These are phyloP conservation scores for Globisporangium heterothallicum DNA, from an alignment of 352 stramenopile genomes.

Conservation along the genomic window DNA sequence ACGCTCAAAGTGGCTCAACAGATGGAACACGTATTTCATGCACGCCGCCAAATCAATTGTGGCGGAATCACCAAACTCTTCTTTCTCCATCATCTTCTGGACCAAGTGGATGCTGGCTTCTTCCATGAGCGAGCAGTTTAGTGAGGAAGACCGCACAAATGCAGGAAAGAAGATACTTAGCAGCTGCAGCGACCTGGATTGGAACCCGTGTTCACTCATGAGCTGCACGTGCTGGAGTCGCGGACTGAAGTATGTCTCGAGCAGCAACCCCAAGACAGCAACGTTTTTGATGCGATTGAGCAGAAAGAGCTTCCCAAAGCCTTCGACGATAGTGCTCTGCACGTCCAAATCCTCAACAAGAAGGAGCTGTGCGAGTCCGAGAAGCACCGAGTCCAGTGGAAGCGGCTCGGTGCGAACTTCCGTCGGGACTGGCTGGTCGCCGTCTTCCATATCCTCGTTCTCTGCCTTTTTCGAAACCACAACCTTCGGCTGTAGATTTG, in stretches of 20 bases:
- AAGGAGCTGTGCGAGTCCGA: conserved; percentile 48
- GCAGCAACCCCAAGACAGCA: conserved; percentile 48
- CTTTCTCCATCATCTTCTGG: conserved; percentile 53
- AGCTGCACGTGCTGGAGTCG: conserved; percentile 50
- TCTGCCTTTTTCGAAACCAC: conserved; percentile 30
- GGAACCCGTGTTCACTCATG: conserved; percentile 46
- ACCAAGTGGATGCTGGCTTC: conserved; percentile 58
- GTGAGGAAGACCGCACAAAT: conserved; percentile 42
- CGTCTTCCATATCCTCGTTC: conserved; percentile 18
- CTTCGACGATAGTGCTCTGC: conserved; percentile 70
- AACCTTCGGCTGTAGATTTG: conserved; percentile 46
- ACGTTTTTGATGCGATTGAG: conserved; percentile 64
- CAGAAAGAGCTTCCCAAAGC: conserved; percentile 72
- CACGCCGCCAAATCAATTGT: conserved; percentile 42
- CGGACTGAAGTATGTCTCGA: conserved; percentile 74
- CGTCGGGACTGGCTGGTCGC: conserved; percentile 1
- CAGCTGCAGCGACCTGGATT: conserved; percentile 60
- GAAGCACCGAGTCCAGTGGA: conserved; percentile 53
- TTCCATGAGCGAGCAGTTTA: conserved; percentile 59
- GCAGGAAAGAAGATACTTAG: conserved; percentile 74
- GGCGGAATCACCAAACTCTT: conserved; percentile 32
- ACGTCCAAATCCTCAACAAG: conserved; percentile 58
- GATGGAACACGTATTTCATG: conserved; percentile 56
- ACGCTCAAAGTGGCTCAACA: conserved; percentile 48
- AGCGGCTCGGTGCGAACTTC: conserved; percentile 24